Conservation (phyloP, 495 filamentous ascomycete species). For the Cudoniella acicularis region DNA sequence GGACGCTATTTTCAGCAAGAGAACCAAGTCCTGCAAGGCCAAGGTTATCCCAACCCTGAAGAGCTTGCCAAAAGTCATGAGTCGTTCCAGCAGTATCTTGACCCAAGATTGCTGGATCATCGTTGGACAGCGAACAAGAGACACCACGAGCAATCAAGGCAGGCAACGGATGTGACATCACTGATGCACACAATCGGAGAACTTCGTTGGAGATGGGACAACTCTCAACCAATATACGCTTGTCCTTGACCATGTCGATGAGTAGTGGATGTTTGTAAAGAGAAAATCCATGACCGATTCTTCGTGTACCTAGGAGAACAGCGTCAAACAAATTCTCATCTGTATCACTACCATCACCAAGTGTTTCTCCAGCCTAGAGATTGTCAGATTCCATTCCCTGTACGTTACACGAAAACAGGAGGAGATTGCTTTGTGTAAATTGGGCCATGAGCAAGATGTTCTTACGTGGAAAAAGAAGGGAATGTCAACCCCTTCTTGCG, state of each 20-base stretch:
- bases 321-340: constrained; percentile 91
- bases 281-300: constrained; percentile 85
- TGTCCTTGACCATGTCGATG: constrained; percentile 80
- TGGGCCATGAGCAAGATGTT: background rate
- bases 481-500: constrained; percentile 74
- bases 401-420: too few relatives aligned
- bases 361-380: constrained; percentile 66
- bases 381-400: too few relatives aligned
- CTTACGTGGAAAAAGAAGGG: constrained; percentile 86
- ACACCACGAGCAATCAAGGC: constrained; percentile 84
- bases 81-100: constrained; percentile 74
- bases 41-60: constrained; percentile 62
- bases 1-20: constrained; percentile 87
- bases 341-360: constrained; percentile 69
- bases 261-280: constrained; percentile 90
- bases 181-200: constrained; percentile 68
- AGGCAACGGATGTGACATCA: constrained; percentile 77
- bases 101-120: constrained; percentile 79
- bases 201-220: constrained; percentile 86
- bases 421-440: too few relatives aligned
- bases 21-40: constrained; percentile 78
- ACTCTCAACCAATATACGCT: constrained; percentile 80
- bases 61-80: constrained; percentile 87
- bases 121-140: constrained; percentile 70
- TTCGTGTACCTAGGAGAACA: constrained; percentile 76